Evolutionary conservation across 352 stramenopile genomes (phyloP).

Genomic region (Pythium aristosporum): DNA sequence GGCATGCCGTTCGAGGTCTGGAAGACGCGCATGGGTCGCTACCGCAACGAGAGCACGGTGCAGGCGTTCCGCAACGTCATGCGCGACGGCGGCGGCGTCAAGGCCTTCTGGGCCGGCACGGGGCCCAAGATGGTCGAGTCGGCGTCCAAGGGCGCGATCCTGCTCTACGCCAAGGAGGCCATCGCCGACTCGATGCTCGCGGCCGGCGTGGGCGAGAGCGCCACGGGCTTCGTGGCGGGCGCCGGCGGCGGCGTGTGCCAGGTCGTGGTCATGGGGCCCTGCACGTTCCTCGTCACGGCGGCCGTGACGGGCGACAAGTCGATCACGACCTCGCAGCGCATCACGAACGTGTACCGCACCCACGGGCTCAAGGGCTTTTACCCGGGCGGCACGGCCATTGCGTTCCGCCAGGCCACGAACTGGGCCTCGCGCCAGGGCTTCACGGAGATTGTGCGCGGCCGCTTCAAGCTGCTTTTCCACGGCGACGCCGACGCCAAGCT

Average conservation of each 20-base stretch:
- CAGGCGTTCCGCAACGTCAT: conserved; percentile 89
- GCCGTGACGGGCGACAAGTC: conserved; percentile 90
- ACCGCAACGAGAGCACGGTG: conserved; percentile 74
- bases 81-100: conserved; percentile 74
- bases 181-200: conserved; percentile 80
- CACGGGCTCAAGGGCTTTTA: conserved; percentile 91
- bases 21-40: conserved; percentile 92
- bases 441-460: conserved; percentile 84
- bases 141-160: conserved; percentile 86
- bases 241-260: conserved; percentile 87
- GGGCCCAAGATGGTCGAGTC: conserved; percentile 92
- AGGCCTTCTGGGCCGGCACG: conserved; percentile 87
- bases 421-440: conserved; percentile 91
- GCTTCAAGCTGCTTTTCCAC: conserved; percentile 87
- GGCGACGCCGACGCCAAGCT: conserved; percentile 85
- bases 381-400: conserved; percentile 87
- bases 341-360: conserved; percentile 80
- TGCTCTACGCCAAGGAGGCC: conserved; percentile 89
- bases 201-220: conserved; percentile 56
- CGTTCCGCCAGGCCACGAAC: conserved; percentile 91
- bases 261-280: conserved; percentile 88
- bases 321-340: conserved; percentile 81
- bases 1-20: conserved; percentile 93
- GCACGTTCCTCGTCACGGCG: conserved; percentile 90
- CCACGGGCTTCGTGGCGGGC: conserved; percentile 80